Conservation (phyloP, 2,329 filamentous ascomycete genomes). For the Pezicula carpinea region DNA sequence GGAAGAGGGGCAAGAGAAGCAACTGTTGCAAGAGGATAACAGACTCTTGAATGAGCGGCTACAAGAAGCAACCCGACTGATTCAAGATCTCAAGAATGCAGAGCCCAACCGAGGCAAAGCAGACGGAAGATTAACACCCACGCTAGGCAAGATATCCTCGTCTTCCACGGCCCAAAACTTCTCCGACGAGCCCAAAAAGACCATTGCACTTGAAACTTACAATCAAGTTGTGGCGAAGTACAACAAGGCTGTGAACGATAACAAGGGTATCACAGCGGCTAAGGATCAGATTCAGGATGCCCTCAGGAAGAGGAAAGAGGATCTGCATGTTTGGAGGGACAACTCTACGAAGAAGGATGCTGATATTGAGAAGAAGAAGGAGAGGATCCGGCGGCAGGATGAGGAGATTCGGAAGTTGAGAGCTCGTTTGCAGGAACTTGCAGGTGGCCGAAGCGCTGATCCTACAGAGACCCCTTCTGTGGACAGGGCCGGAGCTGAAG, state of each 20-base stretch:
- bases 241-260: slow-evolving; percentile 13
- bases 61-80: slow-evolving; percentile 7
- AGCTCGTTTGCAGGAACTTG: neutral
- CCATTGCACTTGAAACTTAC: slow-evolving; percentile 8
- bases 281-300: slow-evolving; percentile 8
- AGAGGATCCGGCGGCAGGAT: slow-evolving; percentile 13
- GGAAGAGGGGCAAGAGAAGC: too few relatives aligned
- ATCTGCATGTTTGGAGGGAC: slow-evolving; percentile 9
- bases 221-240: slow-evolving; percentile 10
- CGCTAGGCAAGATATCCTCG: slow-evolving; percentile 5
- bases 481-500: neutral
- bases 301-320: slow-evolving; percentile 11
- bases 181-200: slow-evolving; percentile 3
- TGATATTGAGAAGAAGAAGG: slow-evolving; percentile 10
- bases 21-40: too few relatives aligned
- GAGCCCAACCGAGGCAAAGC: neutral
- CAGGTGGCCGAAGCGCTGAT: neutral
- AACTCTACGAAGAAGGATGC: slow-evolving; percentile 6
- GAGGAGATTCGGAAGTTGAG: slow-evolving; percentile 11
- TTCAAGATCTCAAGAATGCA: slow-evolving; percentile 1
- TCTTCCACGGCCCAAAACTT: slow-evolving; percentile 6
- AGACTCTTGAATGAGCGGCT: slow-evolving; percentile 14
- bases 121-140: neutral
- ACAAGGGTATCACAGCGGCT: slow-evolving; percentile 8
- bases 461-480: neutral